Conservation (phyloP, 192 early-diverging fungal genomes). For the Chytriomyces sp. region DNA sequence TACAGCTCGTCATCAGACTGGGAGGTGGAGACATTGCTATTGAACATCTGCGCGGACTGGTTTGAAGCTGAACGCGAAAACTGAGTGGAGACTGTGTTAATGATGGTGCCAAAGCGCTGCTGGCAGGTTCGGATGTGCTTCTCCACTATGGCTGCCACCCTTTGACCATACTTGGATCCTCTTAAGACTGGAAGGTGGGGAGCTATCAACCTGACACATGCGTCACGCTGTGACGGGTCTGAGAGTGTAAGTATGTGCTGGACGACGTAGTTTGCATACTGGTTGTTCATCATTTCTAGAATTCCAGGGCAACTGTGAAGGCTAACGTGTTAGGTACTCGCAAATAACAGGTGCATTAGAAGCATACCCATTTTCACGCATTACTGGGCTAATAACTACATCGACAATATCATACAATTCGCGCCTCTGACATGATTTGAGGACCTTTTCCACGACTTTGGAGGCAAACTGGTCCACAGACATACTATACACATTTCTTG, state of each 20-base stretch:
- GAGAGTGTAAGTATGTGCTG: slow-evolving; percentile 70
- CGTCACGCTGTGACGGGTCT: slow-evolving; percentile 58
- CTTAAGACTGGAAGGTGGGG: slow-evolving; percentile 69
- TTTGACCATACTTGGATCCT: slow-evolving; percentile 74
- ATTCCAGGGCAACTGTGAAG: slow-evolving; percentile 48
- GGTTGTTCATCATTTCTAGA: slow-evolving; percentile 76
- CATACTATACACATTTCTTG: slow-evolving; percentile 50
- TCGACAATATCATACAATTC: slow-evolving; percentile 54
- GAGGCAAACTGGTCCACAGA: slow-evolving; percentile 75
- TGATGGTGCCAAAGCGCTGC: slow-evolving; percentile 32
- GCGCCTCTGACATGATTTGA: slow-evolving; percentile 49
- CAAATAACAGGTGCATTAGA: slow-evolving; percentile 25
- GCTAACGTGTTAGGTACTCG: slow-evolving; percentile 31
- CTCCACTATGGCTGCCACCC: slow-evolving; percentile 57
- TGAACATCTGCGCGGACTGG: too few species aligned
- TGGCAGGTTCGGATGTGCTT: slow-evolving; percentile 44
- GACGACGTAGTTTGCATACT: slow-evolving; percentile 80
- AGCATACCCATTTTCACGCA: slow-evolving; percentile 35
- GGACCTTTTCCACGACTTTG: slow-evolving; percentile 75
- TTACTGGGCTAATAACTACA: slow-evolving; percentile 34
- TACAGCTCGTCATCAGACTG: background rate
- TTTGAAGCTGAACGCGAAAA: background rate
- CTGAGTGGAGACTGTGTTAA: background rate
- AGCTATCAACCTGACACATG: slow-evolving; percentile 59
- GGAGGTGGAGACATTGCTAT: background rate